A percentile compares a stretch with the other conserved stretches of the same genome.
Conservation (phyloP, 2,329 filamentous ascomycete species). For the Pseudodiploospora longispora region DNA sequence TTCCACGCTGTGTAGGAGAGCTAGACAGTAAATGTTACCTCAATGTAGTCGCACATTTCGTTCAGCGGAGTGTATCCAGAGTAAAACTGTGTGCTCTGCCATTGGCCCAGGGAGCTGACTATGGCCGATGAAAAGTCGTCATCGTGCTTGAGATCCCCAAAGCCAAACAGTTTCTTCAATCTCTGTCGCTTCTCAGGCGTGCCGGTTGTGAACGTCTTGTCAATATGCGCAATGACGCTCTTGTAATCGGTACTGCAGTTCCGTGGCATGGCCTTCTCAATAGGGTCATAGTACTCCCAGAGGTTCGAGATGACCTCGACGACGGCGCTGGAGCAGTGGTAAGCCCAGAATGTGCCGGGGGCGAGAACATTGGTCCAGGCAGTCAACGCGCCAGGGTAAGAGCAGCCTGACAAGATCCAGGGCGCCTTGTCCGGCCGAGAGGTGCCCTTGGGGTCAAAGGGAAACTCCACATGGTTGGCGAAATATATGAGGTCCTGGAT, state of each 20-base stretch:
- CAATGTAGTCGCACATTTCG: slow-evolving; percentile 26
- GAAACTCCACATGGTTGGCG: slow-evolving; percentile 59
- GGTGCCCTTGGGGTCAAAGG: slow-evolving; percentile 55
- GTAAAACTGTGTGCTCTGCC: slow-evolving; percentile 29
- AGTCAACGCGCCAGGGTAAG: slow-evolving; percentile 68
- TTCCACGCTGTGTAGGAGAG: too few relatives aligned
- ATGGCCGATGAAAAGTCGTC: slow-evolving; percentile 42
- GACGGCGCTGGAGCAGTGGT: slow-evolving; percentile 70
- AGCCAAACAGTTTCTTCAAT: slow-evolving; percentile 37
- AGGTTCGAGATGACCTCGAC: slow-evolving; percentile 67
- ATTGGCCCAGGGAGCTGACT: slow-evolving; percentile 16
- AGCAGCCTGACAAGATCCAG: slow-evolving; percentile 71
- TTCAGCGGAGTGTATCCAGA: slow-evolving; percentile 26
- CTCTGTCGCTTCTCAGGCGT: slow-evolving; percentile 25
- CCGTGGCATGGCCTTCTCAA: slow-evolving; percentile 35
- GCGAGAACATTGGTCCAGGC: slow-evolving; percentile 66
- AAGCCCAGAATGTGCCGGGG: slow-evolving; percentile 66
- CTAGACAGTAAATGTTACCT: slow-evolving; percentile 1
- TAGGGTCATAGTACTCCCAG: slow-evolving; percentile 48
- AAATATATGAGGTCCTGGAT: slow-evolving; percentile 72
- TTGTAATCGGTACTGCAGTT: slow-evolving; percentile 57
- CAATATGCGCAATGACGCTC: slow-evolving; percentile 38
- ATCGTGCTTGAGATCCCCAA: slow-evolving; percentile 30
- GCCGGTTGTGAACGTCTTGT: slow-evolving; percentile 35
- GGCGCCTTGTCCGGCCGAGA: slow-evolving; percentile 57